Evolutionary conservation across 176 grass and related monocot species (phyloP), one percentile per base, ranked within the genome.

Genomic region (Carex myosuroides): DNA sequence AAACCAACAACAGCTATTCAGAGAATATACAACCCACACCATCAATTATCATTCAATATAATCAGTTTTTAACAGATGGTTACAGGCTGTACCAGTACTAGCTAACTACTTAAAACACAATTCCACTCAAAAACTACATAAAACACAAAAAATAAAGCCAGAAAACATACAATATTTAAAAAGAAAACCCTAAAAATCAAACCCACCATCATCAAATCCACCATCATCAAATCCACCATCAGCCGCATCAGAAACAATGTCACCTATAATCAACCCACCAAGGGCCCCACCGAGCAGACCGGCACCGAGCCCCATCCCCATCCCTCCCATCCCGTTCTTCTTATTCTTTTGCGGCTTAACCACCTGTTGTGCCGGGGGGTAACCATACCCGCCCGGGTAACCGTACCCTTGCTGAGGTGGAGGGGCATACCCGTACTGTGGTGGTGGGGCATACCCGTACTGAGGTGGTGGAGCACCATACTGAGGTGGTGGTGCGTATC

Each of bases 261-360:
- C 94, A 0, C 92, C 92, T 37, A 98, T 81, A 24, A 98, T 77
- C 9, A 94, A 68, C 7, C 95, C 95, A 0, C 95, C 92, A 54
- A 98, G 57, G 18, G 92, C 71, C 4, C 92, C 95, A 26, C 90
- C 91, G 0, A 91, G 85, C 29, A 98, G 86, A n/a, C 92, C 92
- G 61, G 92, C 85, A 69, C 94, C 92, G 7, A 92, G 83, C 12
- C 85, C 89, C 79, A 88, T 86, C 46, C 62, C 81, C 83, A 90
- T 88, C 10, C 81, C 80, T 26, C 80, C 80, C 83, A 90, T 88
- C 10, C 81, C 80, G 13, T 46, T 85, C 85, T 88, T 89, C 42
- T 81, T 79, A 59, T 88, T 87, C 87, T 85, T 88, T 71, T 82
- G 85, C 33, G 85, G 85, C 0, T 82, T 72, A 6, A 83, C 91